These are phyloP conservation scores for Sungouiella blattae DNA, from an alignment of 805 yeast genomes.

Conservation along the genomic window DNA sequence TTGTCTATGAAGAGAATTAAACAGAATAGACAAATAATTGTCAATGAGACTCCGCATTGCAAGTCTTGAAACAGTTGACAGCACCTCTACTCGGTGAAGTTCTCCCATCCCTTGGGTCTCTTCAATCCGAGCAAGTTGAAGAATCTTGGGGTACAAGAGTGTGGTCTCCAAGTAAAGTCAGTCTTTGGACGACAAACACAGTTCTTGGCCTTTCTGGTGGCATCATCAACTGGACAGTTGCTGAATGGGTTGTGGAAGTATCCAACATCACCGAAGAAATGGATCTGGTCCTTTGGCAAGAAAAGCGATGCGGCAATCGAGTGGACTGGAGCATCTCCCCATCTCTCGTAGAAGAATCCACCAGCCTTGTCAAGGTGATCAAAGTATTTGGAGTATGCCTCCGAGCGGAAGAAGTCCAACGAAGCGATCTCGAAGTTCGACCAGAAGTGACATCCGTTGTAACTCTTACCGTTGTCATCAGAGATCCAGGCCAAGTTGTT, in stretches of 20 bases:
- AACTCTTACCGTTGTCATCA: constrained; percentile 62
- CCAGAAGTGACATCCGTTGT: constrained; percentile 88
- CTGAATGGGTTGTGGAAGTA: constrained; percentile 80
- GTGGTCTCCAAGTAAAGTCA: constrained; percentile 75
- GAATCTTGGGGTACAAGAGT: constrained; percentile 67
- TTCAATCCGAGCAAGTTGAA: constrained; percentile 50
- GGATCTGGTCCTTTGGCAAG: constrained; percentile 64
- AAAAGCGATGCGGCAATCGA: constrained; percentile 82
- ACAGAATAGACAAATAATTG: too few species aligned
- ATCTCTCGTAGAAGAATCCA: constrained; percentile 90
- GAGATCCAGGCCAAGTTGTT: constrained; percentile 69
- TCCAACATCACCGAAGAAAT: constrained; percentile 80
- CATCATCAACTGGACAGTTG: constrained; percentile 71
- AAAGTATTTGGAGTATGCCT: constrained; percentile 68
- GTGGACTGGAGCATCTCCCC: constrained; percentile 96
- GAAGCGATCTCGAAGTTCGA: constrained; percentile 83
- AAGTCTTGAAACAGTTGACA: background rate
- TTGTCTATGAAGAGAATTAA: too few species aligned
- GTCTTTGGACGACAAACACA: constrained; percentile 73
- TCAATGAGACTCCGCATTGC: too few species aligned
- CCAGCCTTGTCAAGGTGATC: constrained; percentile 74
- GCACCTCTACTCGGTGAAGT: constrained; percentile 31
- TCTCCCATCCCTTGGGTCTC: constrained; percentile 75
- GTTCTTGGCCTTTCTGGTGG: constrained; percentile 52
- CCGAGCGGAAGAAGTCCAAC: constrained; percentile 69